Conservation (phyloP, 2,329 filamentous ascomycete genomes). For the Aspergillus melleus region DNA sequence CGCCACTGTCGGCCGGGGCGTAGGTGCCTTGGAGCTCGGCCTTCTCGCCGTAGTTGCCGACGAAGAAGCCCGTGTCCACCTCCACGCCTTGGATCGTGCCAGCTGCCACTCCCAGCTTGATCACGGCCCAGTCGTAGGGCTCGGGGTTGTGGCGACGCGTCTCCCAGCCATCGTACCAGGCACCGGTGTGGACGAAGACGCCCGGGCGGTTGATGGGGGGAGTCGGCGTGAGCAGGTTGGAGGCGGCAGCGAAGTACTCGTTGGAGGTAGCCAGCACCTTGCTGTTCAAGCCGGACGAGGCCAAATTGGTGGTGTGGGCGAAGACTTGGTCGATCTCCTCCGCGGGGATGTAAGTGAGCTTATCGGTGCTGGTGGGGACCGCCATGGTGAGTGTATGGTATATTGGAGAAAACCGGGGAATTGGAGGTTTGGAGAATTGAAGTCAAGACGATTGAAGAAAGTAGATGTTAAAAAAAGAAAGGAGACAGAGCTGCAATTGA, state of each 20-base stretch:
- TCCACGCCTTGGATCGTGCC: slow-evolving; percentile 44
- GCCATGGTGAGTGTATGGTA: background rate
- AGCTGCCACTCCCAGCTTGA: slow-evolving; percentile 55
- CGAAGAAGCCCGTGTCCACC: slow-evolving; percentile 47
- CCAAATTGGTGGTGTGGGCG: slow-evolving; percentile 54
- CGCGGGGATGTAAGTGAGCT: slow-evolving; percentile 37
- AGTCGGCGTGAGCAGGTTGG: slow-evolving; percentile 59
- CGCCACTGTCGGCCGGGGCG: slow-evolving; percentile 18
- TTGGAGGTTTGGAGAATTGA: no score
- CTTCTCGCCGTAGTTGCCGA: slow-evolving; percentile 48
- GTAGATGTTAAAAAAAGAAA: background rate
- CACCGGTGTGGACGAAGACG: slow-evolving; percentile 60
- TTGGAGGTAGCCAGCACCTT: slow-evolving; percentile 58
- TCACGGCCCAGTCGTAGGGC: slow-evolving; percentile 60
- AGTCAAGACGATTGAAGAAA: no score
- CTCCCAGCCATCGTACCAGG: slow-evolving; percentile 67
- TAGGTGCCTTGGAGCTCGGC: slow-evolving; percentile 41
- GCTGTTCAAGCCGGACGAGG: slow-evolving; percentile 50
- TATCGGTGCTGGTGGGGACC: slow-evolving; percentile 11
- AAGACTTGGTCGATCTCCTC: slow-evolving; percentile 56
- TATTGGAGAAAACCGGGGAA: no score
- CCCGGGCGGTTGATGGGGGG: slow-evolving; percentile 58
- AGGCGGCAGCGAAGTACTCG: slow-evolving; percentile 62
- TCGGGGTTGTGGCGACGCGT: slow-evolving; percentile 61
- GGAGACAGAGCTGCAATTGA: background rate